These are phyloP conservation scores for Tricholoma flavovirens DNA, from an alignment of 768 basidiomycete species.

Conservation along the genomic window DNA sequence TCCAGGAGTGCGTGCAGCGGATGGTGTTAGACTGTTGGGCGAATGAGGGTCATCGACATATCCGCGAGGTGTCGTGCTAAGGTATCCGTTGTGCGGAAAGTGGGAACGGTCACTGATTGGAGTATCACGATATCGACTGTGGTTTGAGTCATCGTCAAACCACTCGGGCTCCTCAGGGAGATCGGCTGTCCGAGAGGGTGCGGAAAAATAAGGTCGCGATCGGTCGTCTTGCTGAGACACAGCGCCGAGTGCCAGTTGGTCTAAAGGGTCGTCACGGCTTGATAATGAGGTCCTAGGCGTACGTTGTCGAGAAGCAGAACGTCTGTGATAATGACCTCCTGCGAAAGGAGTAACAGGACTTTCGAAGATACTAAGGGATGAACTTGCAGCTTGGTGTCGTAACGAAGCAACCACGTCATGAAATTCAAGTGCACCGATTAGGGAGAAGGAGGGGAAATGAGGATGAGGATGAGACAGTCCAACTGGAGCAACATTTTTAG, in stretches of 20 bases:
- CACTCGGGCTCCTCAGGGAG: slow-evolving; percentile 18
- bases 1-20: slow-evolving; percentile 54
- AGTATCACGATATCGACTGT: background rate
- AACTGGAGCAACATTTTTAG: slow-evolving; percentile 48
- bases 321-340: slow-evolving; percentile 65
- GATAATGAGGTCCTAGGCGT: slow-evolving; percentile 23
- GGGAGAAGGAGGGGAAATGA: slow-evolving; percentile 79
- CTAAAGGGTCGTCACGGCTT: slow-evolving; percentile 41
- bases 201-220: slow-evolving; percentile 12
- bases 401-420: slow-evolving; percentile 83
- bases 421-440: slow-evolving; percentile 95
- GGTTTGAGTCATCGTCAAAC: slow-evolving; percentile 7
- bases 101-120: background rate
- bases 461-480: slow-evolving; percentile 28
- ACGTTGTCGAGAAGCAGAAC: slow-evolving; percentile 17
- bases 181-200: slow-evolving; percentile 20
- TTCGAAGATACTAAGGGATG: slow-evolving; percentile 61
- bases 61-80: background rate
- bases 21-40: slow-evolving; percentile 36
- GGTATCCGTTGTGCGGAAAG: background rate
- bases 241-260: slow-evolving; percentile 42
- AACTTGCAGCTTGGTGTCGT: slow-evolving; percentile 57
- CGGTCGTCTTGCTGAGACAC: slow-evolving; percentile 44
- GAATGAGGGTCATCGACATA: slow-evolving; percentile 11
- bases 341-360: slow-evolving; percentile 62